Conservation (phyloP, 2,329 filamentous ascomycete species). For the Helicocarpus griseus region DNA sequence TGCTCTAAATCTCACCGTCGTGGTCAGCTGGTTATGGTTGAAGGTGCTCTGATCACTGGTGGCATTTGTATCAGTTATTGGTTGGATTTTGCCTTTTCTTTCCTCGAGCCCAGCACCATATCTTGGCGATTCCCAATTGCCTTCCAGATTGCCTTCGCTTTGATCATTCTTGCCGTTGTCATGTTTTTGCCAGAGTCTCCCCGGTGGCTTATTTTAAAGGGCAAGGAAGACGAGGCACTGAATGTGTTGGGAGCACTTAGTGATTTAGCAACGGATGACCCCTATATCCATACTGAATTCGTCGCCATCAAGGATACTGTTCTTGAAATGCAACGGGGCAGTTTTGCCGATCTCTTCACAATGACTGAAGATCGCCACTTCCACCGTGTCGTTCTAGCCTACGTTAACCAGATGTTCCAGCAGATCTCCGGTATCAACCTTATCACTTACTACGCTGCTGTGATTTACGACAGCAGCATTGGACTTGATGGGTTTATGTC, state of each 20-base stretch:
- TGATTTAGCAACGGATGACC: slow-evolving; percentile 32
- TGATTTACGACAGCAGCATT: slow-evolving; percentile 1
- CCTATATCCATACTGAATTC: slow-evolving; percentile 29
- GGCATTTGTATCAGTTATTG: slow-evolving; percentile 39
- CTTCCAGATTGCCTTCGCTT: slow-evolving; percentile 48
- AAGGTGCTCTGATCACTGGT: slow-evolving; percentile 38
- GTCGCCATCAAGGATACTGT: slow-evolving; percentile 32
- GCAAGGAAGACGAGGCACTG: slow-evolving; percentile 24
- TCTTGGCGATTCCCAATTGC: slow-evolving; percentile 47
- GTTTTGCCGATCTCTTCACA: slow-evolving; percentile 33
- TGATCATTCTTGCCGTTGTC: slow-evolving; percentile 39
- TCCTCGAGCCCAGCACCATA: background rate
- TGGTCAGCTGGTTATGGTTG: slow-evolving; percentile 42
- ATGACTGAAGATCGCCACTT: slow-evolving; percentile 27
- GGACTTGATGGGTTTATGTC: slow-evolving; percentile 6
- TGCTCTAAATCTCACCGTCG: slow-evolving; percentile 32
- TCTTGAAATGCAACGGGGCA: slow-evolving; percentile 27
- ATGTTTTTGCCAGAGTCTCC: slow-evolving; percentile 30
- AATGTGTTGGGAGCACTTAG: slow-evolving; percentile 32
- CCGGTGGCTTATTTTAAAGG: slow-evolving; percentile 39
- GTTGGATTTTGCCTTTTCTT: slow-evolving; percentile 39
- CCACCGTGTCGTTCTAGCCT: slow-evolving; percentile 25
- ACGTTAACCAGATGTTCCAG: slow-evolving; percentile 26
- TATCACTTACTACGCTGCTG: slow-evolving; percentile 25
- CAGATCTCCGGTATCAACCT: slow-evolving; percentile 30